Evolutionary conservation across 2,329 filamentous ascomycete species (phyloP), one percentile per base, ranked within the genome.

Genomic region (Aspergillus amoenus): DNA sequence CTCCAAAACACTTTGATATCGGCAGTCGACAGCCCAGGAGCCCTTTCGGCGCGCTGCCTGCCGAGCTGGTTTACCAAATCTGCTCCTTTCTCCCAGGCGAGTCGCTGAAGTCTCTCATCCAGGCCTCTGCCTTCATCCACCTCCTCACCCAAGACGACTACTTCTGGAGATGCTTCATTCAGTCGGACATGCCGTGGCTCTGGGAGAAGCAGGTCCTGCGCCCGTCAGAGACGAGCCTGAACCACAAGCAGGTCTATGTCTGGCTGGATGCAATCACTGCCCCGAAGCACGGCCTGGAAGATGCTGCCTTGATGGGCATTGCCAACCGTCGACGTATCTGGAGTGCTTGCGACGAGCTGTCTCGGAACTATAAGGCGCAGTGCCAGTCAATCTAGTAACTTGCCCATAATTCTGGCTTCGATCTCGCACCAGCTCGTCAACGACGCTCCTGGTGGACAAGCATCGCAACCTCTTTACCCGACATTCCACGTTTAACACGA

Each of bases 161-260:
- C 4, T 65, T 65, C 59, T 65, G 63, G 63, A 61, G 62, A 9
- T 50, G 51, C 12, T 60, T 62, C 18, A 58, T 64, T 37, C 55
- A 59, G 37, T 52, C 49, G 13, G 61, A 64, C 15, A 65, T 65
- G 63, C 63, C 63, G 3, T 65, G 63, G 63, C 57, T 65, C 18
- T 63, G 61, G 58, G 61, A 65, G 53, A 30, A 46, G 12, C 50
- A 58, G 40, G 24, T 11, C 1, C 54, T 44, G 41, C 58, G 57
- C 40, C 12, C 13, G 32, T n/a, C 30, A 9, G 24, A 24, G 2
- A 21, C 27, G 0, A 52, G 57, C n/a, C 18, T 64, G 37, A 64
- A 64, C 39, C 63, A 61, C 21, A 61, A 64, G 37, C 37, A 39
- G 8, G 53, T 65, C 12, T 64, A 63, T 32, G 18, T 59, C 43